These are phyloP conservation scores for Buxus sempervirens DNA, from an alignment of 164 flowering plant genomes.

Conservation along the genomic window DNA sequence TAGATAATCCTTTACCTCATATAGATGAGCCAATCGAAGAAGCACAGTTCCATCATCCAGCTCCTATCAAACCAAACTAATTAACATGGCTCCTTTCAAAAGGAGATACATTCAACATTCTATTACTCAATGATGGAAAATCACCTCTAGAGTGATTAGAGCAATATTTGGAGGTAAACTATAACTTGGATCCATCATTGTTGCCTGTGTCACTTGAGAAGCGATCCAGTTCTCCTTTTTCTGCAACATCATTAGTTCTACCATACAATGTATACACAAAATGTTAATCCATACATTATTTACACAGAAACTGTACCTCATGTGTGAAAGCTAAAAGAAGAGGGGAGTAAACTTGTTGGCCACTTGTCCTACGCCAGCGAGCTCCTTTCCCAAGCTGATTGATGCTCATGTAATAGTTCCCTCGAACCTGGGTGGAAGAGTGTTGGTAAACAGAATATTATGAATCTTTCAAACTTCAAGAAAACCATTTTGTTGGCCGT, in stretches of 20 bases:
- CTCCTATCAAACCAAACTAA: slow-evolving; percentile 43
- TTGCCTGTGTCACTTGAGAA: slow-evolving; percentile 37
- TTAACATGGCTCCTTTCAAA: slow-evolving; percentile 5
- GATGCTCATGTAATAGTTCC: slow-evolving; percentile 64
- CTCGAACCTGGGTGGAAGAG: slow-evolving; percentile 50
- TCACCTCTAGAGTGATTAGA: slow-evolving; percentile 80
- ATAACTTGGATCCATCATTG: slow-evolving; percentile 58
- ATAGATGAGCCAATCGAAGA: slow-evolving; percentile 31
- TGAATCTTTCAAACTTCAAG: not conserved
- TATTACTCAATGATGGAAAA: not conserved
- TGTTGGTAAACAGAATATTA: not conserved
- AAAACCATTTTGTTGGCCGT: not conserved
- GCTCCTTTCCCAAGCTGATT: slow-evolving; percentile 58
- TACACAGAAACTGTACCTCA: slow-evolving; percentile 42
- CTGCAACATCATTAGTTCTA: slow-evolving; percentile 30
- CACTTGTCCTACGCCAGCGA: slow-evolving; percentile 66
- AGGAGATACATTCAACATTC: not conserved
- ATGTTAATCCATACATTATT: not conserved
- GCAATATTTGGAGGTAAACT: slow-evolving; percentile 81
- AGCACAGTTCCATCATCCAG: slow-evolving; percentile 65
- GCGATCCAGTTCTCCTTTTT: slow-evolving; percentile 52
- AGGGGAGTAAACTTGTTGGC: slow-evolving; percentile 84
- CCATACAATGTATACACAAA: not conserved
- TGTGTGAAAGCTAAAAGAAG: slow-evolving; percentile 69
- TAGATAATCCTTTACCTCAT: too few species aligned